Conservation (phyloP, 441 rosid species). For the Rhodomyrtus psidioides region DNA sequence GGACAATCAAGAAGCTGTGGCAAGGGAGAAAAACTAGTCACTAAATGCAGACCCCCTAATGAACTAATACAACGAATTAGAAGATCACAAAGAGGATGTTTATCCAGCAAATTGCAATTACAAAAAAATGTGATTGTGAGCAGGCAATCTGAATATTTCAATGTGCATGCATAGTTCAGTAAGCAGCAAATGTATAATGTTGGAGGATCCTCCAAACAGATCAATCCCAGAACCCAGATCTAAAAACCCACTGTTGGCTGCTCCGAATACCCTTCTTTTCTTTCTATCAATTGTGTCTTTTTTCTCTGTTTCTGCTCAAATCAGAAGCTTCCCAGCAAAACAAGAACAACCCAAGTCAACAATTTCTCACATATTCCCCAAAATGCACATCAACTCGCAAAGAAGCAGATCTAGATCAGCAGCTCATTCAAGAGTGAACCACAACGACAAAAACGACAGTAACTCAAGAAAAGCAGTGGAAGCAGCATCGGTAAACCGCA, state of each 20-base stretch:
- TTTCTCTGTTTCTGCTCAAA: neutral
- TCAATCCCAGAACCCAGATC: neutral
- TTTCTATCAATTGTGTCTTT: neutral
- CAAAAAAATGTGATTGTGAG: neutral
- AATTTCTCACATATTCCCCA: slow-evolving; percentile 6
- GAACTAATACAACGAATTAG: neutral
- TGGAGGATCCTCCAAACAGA: neutral
- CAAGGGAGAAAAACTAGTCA: neutral
- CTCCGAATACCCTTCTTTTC: neutral
- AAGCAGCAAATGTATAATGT: neutral
- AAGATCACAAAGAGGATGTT: neutral
- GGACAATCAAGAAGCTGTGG: neutral
- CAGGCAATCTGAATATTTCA: neutral
- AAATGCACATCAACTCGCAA: slow-evolving; percentile 14
- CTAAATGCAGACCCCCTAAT: neutral
- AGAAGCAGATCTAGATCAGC: slow-evolving; percentile 49
- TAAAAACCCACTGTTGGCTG: neutral
- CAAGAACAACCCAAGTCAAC: slow-evolving; percentile 4
- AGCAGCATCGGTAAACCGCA: neutral
- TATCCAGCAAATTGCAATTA: neutral
- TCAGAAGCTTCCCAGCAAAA: neutral
- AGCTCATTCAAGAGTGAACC: slow-evolving; percentile 5
- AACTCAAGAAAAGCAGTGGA: neutral
- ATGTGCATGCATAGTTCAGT: neutral
- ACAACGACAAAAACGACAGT: neutral